These are phyloP conservation scores for Bidens hawaiensis DNA, from an alignment of 140 eudicot genomes.

Conservation along the genomic window DNA sequence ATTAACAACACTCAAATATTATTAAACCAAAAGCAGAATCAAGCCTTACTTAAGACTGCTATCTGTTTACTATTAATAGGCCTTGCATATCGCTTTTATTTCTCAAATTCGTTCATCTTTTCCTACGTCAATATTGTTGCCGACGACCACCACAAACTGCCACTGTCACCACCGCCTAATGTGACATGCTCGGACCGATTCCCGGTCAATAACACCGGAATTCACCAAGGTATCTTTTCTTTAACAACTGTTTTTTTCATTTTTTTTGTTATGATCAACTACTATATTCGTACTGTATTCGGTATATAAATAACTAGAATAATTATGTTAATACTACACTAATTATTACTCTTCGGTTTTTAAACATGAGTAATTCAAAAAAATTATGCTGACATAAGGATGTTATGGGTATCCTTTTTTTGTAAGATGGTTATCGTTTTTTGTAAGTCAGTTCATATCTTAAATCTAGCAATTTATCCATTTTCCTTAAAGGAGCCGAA, in stretches of 20 bases:
- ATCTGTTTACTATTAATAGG: conserved; percentile 39
- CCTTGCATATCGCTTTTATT: conserved; percentile 42
- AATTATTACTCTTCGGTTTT: no score
- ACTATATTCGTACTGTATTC: no score
- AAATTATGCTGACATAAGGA: no score
- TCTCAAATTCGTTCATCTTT: conserved; percentile 33
- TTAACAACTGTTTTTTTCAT: neutral
- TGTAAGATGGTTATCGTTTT: no score
- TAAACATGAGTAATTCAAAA: no score
- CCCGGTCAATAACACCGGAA: conserved; percentile 21
- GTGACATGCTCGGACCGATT: conserved; percentile 20
- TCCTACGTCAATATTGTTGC: conserved; percentile 28
- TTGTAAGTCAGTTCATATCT: no score
- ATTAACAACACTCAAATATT: conserved; percentile 25
- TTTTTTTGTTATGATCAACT: no score
- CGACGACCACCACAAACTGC: conserved; percentile 11
- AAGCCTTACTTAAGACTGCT: conserved; percentile 28
- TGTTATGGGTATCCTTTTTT: no score
- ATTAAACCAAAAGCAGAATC: conserved; percentile 13
- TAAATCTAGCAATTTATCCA: no score
- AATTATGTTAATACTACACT: no score
- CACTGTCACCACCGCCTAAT: neutral
- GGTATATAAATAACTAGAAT: no score
- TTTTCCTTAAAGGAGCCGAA: no score
- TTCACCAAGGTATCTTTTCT: conserved; percentile 33